A percentile compares a stretch with the other conserved stretches of the same genome.
Evolutionary conservation across 2,329 filamentous ascomycete species (phyloP).

Genomic region (Botryotinia convoluta): DNA sequence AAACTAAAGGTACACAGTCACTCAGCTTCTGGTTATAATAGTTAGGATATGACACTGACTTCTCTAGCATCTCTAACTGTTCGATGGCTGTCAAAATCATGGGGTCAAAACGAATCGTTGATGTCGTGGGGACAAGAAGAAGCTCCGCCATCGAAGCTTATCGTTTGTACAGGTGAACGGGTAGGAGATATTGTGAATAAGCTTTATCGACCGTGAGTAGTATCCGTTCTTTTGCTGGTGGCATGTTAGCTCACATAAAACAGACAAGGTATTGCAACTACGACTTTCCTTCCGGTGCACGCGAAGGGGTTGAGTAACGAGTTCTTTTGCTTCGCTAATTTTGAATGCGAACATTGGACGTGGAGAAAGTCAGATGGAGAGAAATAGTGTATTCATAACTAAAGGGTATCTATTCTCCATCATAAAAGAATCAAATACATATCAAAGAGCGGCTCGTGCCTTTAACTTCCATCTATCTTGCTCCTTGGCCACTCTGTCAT

Average conservation of each 20-base stretch:
- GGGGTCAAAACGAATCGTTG: constrained; percentile 22
- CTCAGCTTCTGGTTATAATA: not conserved
- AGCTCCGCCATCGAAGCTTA: constrained; percentile 41
- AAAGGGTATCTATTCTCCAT: not conserved
- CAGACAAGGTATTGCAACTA: constrained; percentile 46
- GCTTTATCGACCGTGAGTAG: constrained; percentile 63
- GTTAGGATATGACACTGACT: not conserved
- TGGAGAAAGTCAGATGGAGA: constrained; percentile 33
- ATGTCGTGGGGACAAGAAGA: constrained; percentile 14
- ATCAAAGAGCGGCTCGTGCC: constrained; percentile 44
- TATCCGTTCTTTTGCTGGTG: not conserved
- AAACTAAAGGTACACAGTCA: constrained; percentile 62
- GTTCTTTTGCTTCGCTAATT: constrained; percentile 78
- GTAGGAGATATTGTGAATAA: constrained; percentile 64
- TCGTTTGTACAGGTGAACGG: constrained; percentile 75
- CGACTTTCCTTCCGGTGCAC: constrained; percentile 67
- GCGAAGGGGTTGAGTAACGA: constrained; percentile 75
- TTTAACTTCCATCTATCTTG: constrained; percentile 46
- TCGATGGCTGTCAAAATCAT: constrained; percentile 63
- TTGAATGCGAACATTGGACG: constrained; percentile 58
- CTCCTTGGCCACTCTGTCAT: constrained; percentile 60
- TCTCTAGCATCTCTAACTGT: constrained; percentile 65
- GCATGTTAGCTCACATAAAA: constrained; percentile 36
- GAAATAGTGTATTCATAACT: constrained; percentile 3
- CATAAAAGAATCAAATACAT: not conserved